Conservation (phyloP, 164 flowering plant genomes). For the Sextonia rubra region DNA sequence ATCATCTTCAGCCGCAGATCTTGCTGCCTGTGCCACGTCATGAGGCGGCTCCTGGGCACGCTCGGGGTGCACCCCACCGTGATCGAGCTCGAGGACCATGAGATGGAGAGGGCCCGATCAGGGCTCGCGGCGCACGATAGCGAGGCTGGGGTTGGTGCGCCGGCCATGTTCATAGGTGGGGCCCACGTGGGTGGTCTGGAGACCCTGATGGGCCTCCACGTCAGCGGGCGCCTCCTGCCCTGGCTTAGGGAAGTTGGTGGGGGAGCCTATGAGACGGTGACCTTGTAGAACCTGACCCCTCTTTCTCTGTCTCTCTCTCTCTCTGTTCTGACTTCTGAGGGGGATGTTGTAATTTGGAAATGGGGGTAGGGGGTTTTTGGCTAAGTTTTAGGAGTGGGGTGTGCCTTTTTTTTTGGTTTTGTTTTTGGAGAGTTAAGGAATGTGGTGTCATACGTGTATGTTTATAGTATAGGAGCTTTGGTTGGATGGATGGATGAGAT, state of each 20-base stretch:
- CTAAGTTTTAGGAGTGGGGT: too few relatives aligned
- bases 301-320: neutral
- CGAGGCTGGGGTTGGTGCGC: slow-evolving; percentile 30
- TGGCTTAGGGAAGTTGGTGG: slow-evolving; percentile 51
- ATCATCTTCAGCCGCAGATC: slow-evolving; percentile 69
- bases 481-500: too few relatives aligned
- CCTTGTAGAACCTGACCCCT: neutral
- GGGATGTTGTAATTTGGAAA: too few relatives aligned
- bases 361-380: too few relatives aligned
- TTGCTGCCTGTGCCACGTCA: slow-evolving; percentile 97
- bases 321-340: too few relatives aligned
- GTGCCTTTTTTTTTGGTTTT: too few relatives aligned
- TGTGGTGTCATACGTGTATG: too few relatives aligned
- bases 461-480: too few relatives aligned
- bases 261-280: neutral
- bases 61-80: slow-evolving; percentile 89
- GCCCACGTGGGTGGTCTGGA: slow-evolving; percentile 69
- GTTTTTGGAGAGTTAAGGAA: too few relatives aligned
- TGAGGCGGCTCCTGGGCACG: slow-evolving; percentile 64
- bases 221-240: slow-evolving; percentile 62
- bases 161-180: slow-evolving; percentile 79
- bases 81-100: slow-evolving; percentile 75
- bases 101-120: slow-evolving; percentile 18
- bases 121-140: neutral
- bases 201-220: slow-evolving; percentile 69